phyloP scores from a whole-genome alignment of 2,329 filamentous ascomycete genomes.

The Huntiella savannae region DNA sequence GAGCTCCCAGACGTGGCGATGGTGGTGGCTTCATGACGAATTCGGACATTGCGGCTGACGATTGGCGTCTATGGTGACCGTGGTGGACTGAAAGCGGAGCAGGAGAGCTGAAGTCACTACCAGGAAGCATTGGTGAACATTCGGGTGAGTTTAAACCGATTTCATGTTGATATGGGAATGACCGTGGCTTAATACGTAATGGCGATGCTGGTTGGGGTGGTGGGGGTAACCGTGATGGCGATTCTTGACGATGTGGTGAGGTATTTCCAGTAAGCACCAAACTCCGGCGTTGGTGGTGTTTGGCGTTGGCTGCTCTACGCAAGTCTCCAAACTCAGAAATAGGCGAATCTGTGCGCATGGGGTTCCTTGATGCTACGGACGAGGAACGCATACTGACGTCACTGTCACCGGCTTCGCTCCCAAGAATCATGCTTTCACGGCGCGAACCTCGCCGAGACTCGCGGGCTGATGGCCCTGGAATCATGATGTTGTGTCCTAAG shows the following conservation, averaged over 20 bases:
- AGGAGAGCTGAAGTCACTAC: slow-evolving; percentile 65
- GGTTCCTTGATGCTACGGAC: slow-evolving; percentile 48
- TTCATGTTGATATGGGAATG: slow-evolving; percentile 38
- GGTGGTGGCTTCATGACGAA: slow-evolving; percentile 47
- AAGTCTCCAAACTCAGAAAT: slow-evolving; percentile 68
- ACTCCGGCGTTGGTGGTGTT: slow-evolving; percentile 72
- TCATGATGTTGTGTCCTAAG: slow-evolving; percentile 25
- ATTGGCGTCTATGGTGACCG: slow-evolving; percentile 65
- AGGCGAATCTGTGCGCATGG: slow-evolving; percentile 68
- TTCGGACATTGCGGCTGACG: slow-evolving; percentile 68
- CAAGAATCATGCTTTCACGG: slow-evolving; percentile 46
- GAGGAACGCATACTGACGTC: slow-evolving; percentile 74
- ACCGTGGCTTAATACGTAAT: slow-evolving; percentile 68
- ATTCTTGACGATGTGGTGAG: slow-evolving; percentile 72
- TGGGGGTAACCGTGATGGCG: slow-evolving; percentile 47
- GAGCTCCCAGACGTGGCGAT: slow-evolving; percentile 64
- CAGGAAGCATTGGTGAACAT: slow-evolving; percentile 69
- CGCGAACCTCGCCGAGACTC: slow-evolving; percentile 40
- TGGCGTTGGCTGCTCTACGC: slow-evolving; percentile 55
- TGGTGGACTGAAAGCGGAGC: slow-evolving; percentile 32
- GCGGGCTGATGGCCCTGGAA: slow-evolving; percentile 16
- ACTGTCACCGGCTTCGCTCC: slow-evolving; percentile 70
- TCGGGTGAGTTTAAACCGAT: slow-evolving; percentile 57
- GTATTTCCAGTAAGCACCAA: slow-evolving; percentile 61
- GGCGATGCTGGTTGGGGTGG: slow-evolving; percentile 57